Evolutionary conservation across 352 stramenopile genomes (phyloP), one percentile per base, ranked within the genome.

Genomic region (Globisporangium nodosum): DNA sequence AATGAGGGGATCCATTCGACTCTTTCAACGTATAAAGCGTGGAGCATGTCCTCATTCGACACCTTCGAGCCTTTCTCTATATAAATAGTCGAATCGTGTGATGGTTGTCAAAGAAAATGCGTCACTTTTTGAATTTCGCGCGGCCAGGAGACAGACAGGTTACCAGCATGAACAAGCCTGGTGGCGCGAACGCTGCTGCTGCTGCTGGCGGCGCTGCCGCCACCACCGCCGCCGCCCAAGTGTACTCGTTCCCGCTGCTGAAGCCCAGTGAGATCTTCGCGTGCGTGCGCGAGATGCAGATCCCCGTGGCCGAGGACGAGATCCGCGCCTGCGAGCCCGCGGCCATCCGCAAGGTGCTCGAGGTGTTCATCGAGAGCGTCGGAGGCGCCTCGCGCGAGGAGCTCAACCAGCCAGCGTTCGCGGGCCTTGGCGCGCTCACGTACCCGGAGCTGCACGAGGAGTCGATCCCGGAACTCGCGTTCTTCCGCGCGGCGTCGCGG

Each of bases 361-460:
- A 97, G 58, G 71, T 82, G 16, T 88, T 98, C 50, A 84, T 98
- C 43, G 85, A 96, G 54, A 86, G 78, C 58, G 92, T 87, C 63
- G 92, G 92, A 68, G 94, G 90, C 53, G 76, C 97, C 33, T 91
- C 76, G 24, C 86, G 91, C 59, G 89, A 98, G 37, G 77, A 98
- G 68, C 85, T 98, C 74, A 80, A 70, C 54, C 91, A 98, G 67
- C 89, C 92, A 18, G 88, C 81, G 46, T 97, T 97, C 53, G 66
- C 77, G 1, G 88, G 83, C 0, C 66, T 97, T 18, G 78, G 80
- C 31, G 76, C 74, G 43, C 73, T 98, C 12, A 83, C 67, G 43
- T 95, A 93, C 63, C 90, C 93, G 1, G 89, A 98, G 66, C 69
- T 99, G 1, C 94, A 99, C 71, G 74, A 96, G 52, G 91, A 98